phyloP scores from a whole-genome alignment of 1,139 yeast species.

The Suhomyces yuchorum region DNA sequence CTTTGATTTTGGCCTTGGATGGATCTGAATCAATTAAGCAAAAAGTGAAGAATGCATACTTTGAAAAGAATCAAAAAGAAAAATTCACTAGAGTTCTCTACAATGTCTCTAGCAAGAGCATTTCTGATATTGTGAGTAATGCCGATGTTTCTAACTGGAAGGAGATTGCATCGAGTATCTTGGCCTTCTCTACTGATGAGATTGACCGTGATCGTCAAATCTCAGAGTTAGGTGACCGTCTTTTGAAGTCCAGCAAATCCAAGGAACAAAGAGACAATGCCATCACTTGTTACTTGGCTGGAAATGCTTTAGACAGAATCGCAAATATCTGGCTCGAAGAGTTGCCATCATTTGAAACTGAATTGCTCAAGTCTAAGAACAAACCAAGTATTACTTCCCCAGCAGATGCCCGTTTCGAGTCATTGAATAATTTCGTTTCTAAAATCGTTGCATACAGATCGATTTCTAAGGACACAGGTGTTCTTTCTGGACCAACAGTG shows the following conservation, averaged over 20 bases:
- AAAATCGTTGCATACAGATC: constrained; percentile 78
- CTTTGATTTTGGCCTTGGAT: constrained; percentile 77
- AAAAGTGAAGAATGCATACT: constrained; percentile 72
- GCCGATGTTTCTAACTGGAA: constrained; percentile 84
- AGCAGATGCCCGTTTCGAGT: constrained; percentile 82
- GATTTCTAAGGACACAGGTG: constrained; percentile 44
- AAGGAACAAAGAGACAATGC: constrained; percentile 66
- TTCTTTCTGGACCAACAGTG: constrained; percentile 48
- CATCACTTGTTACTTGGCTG: constrained; percentile 75
- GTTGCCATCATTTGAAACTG: constrained; percentile 58
- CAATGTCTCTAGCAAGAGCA: constrained; percentile 59
- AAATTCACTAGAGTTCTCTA: constrained; percentile 72
- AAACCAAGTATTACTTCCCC: constrained; percentile 52
- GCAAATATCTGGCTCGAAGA: constrained; percentile 85
- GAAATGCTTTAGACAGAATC: constrained; percentile 77
- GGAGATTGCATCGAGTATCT: constrained; percentile 70
- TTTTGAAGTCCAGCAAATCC: constrained; percentile 25
- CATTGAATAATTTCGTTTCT: constrained; percentile 80
- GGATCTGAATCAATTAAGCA: constrained; percentile 61
- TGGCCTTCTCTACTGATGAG: constrained; percentile 55
- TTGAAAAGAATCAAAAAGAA: constrained; percentile 58
- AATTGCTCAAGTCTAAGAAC: constrained; percentile 46
- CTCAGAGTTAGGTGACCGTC: constrained; percentile 70
- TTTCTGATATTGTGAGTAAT: constrained; percentile 74
- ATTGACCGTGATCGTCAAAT: constrained; percentile 56